Evolutionary conservation across 371 early-diverging fungal genomes (phyloP).

Genomic region (Apophysomyces elegans): DNA sequence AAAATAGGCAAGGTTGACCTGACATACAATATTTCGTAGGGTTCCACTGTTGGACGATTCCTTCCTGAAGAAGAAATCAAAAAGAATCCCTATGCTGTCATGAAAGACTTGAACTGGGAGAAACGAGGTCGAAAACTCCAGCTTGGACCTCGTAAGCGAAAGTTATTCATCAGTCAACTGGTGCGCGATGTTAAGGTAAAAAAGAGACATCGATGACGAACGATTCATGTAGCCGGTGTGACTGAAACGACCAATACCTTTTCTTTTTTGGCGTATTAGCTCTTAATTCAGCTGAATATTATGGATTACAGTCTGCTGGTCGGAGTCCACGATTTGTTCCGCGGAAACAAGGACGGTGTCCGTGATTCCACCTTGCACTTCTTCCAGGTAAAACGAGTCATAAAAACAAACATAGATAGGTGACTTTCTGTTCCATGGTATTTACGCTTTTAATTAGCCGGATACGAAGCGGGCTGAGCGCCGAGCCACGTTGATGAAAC

Average conservation of each 20-base stretch:
- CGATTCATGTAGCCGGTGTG: slow-evolving; percentile 59
- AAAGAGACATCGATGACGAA: neutral
- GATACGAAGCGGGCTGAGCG: slow-evolving; percentile 59
- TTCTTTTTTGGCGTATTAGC: slow-evolving; percentile 66
- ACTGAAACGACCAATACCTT: slow-evolving; percentile 41
- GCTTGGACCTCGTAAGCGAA: slow-evolving; percentile 85
- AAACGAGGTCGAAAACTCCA: slow-evolving; percentile 74
- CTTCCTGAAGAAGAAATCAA: slow-evolving; percentile 77
- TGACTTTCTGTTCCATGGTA: too few relatives aligned
- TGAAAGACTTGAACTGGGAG: slow-evolving; percentile 97
- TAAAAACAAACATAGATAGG: too few relatives aligned
- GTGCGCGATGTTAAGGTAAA: slow-evolving; percentile 79
- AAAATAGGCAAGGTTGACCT: neutral
- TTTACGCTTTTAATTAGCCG: slow-evolving; percentile 25
- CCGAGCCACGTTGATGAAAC: slow-evolving; percentile 41
- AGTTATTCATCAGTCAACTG: slow-evolving; percentile 84
- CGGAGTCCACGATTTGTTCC: slow-evolving; percentile 86
- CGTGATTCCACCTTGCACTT: slow-evolving; percentile 87
- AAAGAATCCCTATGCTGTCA: slow-evolving; percentile 81
- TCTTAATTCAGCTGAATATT: slow-evolving; percentile 82
- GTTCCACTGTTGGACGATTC: slow-evolving; percentile 86
- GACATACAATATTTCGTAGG: slow-evolving; percentile 19
- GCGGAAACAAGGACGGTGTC: slow-evolving; percentile 88
- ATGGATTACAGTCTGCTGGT: slow-evolving; percentile 92
- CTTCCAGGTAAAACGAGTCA: slow-evolving; percentile 50